phyloP scores from a whole-genome alignment of 768 basidiomycete species.

The Fibroporia radiculosa region DNA sequence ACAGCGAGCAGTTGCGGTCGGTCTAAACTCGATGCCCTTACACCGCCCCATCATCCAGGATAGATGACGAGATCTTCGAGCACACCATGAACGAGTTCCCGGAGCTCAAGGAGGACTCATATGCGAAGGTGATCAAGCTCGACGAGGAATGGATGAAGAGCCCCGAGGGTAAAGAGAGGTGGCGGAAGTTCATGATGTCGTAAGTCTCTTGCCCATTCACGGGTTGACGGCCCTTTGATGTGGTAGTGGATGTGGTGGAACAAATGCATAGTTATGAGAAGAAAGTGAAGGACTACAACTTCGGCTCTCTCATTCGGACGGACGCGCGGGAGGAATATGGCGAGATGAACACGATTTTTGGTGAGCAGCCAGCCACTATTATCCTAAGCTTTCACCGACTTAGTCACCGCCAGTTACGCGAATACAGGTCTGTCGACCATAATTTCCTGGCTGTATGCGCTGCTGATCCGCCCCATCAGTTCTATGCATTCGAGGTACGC shows the following conservation, averaged over 20 bases:
- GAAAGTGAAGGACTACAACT: constrained; percentile 90
- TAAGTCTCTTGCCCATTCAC: constrained; percentile 27
- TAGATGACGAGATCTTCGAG: constrained; percentile 88
- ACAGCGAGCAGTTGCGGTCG: background rate
- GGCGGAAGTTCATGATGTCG: constrained; percentile 82
- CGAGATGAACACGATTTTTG: constrained; percentile 92
- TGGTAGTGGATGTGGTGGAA: no score
- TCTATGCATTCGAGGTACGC: constrained; percentile 84
- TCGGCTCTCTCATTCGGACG: constrained; percentile 87
- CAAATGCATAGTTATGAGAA: constrained; percentile 66
- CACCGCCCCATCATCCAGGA: constrained; percentile 12
- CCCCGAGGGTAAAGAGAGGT: constrained; percentile 75
- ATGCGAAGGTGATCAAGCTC: constrained; percentile 42
- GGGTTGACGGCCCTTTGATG: background rate
- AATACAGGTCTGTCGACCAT: constrained; percentile 55
- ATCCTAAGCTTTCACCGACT: background rate
- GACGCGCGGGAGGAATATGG: constrained; percentile 77
- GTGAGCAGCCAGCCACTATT: constrained; percentile 32
- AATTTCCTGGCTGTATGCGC: background rate
- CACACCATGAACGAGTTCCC: constrained; percentile 76
- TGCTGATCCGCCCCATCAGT: constrained; percentile 36
- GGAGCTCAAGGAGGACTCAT: constrained; percentile 41
- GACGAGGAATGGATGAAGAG: constrained; percentile 95
- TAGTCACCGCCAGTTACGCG: constrained; percentile 42
- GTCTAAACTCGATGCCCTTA: background rate